Conservation (phyloP, 1,139 yeast species). For the Debaryomyces udenii region DNA sequence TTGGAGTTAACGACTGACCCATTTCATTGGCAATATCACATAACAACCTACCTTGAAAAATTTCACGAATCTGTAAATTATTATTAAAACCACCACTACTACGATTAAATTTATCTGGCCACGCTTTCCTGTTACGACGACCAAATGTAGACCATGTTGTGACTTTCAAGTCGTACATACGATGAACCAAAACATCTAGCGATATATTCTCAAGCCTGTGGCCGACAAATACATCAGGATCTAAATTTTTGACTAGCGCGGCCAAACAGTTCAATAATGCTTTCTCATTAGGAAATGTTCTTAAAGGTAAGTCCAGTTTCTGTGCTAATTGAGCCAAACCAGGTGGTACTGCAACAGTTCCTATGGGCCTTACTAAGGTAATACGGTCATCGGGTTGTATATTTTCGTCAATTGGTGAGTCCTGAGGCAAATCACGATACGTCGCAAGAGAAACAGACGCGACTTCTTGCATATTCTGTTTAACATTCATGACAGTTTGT, state of each 20-base stretch:
- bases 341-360: slow-evolving; percentile 64
- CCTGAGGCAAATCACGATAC: slow-evolving; percentile 67
- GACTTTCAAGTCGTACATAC: slow-evolving; percentile 75
- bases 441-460: slow-evolving; percentile 81
- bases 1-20: slow-evolving; percentile 89
- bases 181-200: slow-evolving; percentile 76
- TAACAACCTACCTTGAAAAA: slow-evolving; percentile 81
- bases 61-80: slow-evolving; percentile 61
- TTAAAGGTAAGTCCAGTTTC: slow-evolving; percentile 49
- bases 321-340: slow-evolving; percentile 66
- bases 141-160: slow-evolving; percentile 85
- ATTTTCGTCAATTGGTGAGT: slow-evolving; percentile 62
- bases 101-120: slow-evolving; percentile 76
- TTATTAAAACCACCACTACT: slow-evolving; percentile 46
- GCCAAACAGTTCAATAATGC: slow-evolving; percentile 73
- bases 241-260: slow-evolving; percentile 68
- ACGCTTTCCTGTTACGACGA: slow-evolving; percentile 69
- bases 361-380: slow-evolving; percentile 79
- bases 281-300: slow-evolving; percentile 72
- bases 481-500: slow-evolving; percentile 75
- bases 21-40: slow-evolving; percentile 94
- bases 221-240: slow-evolving; percentile 91
- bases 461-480: slow-evolving; percentile 80
- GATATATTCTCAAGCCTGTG: slow-evolving; percentile 82
- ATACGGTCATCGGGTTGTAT: slow-evolving; percentile 57